Percentiles rank a stretch among this genome's conserved stretches.
Evolutionary conservation across 2,329 filamentous ascomycete genomes (phyloP).

Genomic region (Calonectria fujianensis): DNA sequence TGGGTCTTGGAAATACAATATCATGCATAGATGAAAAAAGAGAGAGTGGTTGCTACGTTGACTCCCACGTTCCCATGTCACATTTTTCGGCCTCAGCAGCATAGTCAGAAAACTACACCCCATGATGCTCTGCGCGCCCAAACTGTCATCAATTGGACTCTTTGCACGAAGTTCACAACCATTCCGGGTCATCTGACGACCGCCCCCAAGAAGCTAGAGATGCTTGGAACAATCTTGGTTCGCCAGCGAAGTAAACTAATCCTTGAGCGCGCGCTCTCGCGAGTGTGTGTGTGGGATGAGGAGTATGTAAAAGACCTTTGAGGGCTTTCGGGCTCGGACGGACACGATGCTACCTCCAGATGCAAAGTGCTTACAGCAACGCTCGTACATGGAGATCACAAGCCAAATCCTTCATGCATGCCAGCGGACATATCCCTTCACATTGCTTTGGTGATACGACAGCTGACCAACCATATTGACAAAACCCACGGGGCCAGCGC

Average conservation of each 20-base stretch:
- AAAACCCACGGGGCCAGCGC: background rate
- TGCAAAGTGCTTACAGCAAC: background rate
- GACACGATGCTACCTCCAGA: slow-evolving; percentile 6
- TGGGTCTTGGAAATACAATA: background rate
- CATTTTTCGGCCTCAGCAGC: background rate
- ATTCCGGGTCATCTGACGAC: slow-evolving; percentile 2
- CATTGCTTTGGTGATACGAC: background rate
- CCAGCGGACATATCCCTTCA: slow-evolving; percentile 6
- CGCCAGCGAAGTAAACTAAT: background rate
- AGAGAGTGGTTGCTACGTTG: background rate
- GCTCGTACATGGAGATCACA: slow-evolving; percentile 7
- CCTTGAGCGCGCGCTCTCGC: background rate
- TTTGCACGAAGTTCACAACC: background rate
- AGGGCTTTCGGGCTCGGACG: slow-evolving; percentile 1
- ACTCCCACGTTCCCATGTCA: slow-evolving; percentile 10
- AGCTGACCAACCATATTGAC: slow-evolving; percentile 26
- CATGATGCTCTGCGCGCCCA: background rate
- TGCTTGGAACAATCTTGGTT: background rate
- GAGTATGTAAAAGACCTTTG: background rate
- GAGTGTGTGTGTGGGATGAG: slow-evolving; percentile 1
- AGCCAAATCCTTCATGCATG: slow-evolving; percentile 26
- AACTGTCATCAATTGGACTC: background rate
- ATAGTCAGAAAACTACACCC: background rate
- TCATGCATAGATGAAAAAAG: background rate
- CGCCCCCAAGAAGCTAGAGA: slow-evolving; percentile 19